Base-by-base conservation (phyloP, 495 filamentous ascomycete species). In the Bacidia rubella region DNA sequence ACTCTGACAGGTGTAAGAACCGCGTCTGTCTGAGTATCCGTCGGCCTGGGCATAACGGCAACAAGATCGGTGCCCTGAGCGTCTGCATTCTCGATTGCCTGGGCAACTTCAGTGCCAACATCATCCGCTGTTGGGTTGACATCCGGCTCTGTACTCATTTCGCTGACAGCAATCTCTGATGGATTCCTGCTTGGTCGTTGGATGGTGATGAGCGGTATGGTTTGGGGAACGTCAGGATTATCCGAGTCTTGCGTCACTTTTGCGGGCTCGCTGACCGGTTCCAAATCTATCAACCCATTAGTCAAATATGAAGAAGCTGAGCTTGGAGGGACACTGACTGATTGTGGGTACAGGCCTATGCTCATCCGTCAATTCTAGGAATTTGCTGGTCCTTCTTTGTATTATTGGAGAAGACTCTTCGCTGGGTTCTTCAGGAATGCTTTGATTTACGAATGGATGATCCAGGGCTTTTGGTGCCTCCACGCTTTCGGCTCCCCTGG, bases 161-260 rank as follows among this genome's bases (percentile, higher is more conserved):
- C 47, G 17, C 23, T 32, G 11, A 26, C 23, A 38, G 20, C 10
- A 50, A 26, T 26, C 29, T 50, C 47, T 19, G 47, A 50, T 17
- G 26, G 25, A n/a, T 38, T 26, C 27, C 47, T 21, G 32, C 47
- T 50, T 4, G 47, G 47, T 17, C 47, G n/a, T 19, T 50, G 47
- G n/a, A 50, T 50, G 25, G 27, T 32, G 47, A 50, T 50, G 26
- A 20, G 19, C 29, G 47, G 47, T 12, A 50, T 38, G 25, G n/a
- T 25, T 32, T 11, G 19, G n/a, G 10, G 22, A 22, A 35, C 47
- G 15, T 50, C 2, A 3, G 47, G 29, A 25, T 11, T 4, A 17
- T 7, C 41, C 20, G 41, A 20, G 7, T 44, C 20, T 20, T n/a
- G 41, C 19, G 20, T 17, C 20, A 17, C 41, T 44, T 22, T 22